Percentiles rank a stretch among this genome's conserved stretches.
These are phyloP conservation scores for Cytospora leucostoma DNA, from an alignment of 2,329 filamentous ascomycete genomes.

Conservation along the genomic window DNA sequence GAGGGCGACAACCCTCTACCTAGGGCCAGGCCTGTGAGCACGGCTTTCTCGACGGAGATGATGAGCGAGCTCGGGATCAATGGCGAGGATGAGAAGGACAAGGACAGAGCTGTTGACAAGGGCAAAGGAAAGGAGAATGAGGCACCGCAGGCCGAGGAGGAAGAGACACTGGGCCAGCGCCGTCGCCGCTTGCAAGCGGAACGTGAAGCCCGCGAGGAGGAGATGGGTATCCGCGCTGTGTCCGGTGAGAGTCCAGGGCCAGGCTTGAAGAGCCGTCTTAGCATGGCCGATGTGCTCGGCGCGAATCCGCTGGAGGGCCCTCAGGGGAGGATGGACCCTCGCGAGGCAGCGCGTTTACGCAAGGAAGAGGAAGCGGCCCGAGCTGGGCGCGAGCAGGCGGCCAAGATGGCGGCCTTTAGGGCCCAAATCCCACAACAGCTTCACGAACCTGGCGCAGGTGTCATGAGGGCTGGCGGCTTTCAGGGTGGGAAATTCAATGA, in stretches of 20 bases:
- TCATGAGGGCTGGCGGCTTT: slow-evolving; percentile 47
- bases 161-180: slow-evolving; percentile 79
- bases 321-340: slow-evolving; percentile 38
- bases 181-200: slow-evolving; percentile 72
- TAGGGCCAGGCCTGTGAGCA: slow-evolving; percentile 60
- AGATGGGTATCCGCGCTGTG: slow-evolving; percentile 44
- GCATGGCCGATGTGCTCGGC: slow-evolving; percentile 61
- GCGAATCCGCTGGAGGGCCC: slow-evolving; percentile 44
- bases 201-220: slow-evolving; percentile 62
- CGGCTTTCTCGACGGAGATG: slow-evolving; percentile 68
- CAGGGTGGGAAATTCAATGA: slow-evolving; percentile 58
- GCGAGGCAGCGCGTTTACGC: slow-evolving; percentile 45
- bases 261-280: slow-evolving; percentile 47
- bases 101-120: slow-evolving; percentile 30
- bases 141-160: slow-evolving; percentile 49
- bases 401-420: slow-evolving; percentile 51
- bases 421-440: slow-evolving; percentile 51
- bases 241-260: slow-evolving; percentile 31
- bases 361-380: slow-evolving; percentile 45
- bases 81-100: slow-evolving; percentile 42
- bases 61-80: slow-evolving; percentile 63
- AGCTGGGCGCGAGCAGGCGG: slow-evolving; percentile 46
- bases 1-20: slow-evolving; percentile 51
- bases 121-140: slow-evolving; percentile 36
- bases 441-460: slow-evolving; percentile 34